phyloP scores from a whole-genome alignment of 768 basidiomycete genomes.

The Tulasnella sp. region DNA sequence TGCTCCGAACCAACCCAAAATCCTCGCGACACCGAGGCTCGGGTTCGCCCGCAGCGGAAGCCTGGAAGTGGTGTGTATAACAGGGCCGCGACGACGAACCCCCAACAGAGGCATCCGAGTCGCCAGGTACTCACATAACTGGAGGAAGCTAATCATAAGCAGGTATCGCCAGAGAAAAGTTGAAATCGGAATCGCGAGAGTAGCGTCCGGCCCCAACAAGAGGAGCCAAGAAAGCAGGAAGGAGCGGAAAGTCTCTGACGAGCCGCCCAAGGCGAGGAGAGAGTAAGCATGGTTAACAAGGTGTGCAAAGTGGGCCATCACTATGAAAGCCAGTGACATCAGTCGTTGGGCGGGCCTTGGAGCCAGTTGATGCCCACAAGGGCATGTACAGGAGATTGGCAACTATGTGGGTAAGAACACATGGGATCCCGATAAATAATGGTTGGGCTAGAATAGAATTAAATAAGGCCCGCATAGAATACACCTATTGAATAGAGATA shows the following conservation, averaged over 20 bases:
- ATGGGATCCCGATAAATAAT: no score
- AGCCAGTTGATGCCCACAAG: no score
- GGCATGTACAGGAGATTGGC: no score
- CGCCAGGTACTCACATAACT: background rate
- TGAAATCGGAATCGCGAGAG: background rate
- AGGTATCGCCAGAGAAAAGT: background rate
- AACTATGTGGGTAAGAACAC: no score
- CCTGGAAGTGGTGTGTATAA: background rate
- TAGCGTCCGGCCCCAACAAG: background rate
- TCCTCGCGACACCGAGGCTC: no score
- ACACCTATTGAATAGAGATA: no score
- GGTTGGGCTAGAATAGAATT: no score
- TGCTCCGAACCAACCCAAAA: no score
- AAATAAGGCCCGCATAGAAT: no score
- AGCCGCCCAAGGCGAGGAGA: background rate
- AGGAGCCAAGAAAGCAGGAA: background rate
- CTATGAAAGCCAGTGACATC: background rate
- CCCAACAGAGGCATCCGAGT: background rate
- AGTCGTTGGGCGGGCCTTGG: background rate
- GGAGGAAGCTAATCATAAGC: background rate
- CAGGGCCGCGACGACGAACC: background rate
- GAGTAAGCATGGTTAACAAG: background rate
- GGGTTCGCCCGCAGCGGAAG: background rate
- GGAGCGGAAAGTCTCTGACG: background rate
- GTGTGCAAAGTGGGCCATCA: background rate